A percentile compares a stretch with the other conserved stretches of the same genome.
Conservation (phyloP, 2,329 filamentous ascomycete species). For the Colletotrichum musicola region DNA sequence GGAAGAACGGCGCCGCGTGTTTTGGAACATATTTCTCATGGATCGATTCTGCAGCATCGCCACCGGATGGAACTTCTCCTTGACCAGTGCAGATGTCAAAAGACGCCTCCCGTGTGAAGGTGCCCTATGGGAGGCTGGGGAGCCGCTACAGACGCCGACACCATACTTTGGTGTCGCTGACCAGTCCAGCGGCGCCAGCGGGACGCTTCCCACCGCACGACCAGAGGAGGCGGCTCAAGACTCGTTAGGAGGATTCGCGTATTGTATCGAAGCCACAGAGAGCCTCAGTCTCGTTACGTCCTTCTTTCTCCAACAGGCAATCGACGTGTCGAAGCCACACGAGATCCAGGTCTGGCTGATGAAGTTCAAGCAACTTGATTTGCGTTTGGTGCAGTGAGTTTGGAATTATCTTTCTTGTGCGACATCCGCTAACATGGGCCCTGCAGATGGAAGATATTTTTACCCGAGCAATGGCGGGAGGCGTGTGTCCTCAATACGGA, state of each 20-base stretch:
- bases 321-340: constrained; percentile 51
- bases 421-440: not conserved
- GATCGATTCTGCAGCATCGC: constrained; percentile 56
- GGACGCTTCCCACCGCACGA: constrained; percentile 39
- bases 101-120: constrained; percentile 55
- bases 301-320: constrained; percentile 56
- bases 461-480: constrained; percentile 57
- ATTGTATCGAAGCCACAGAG: constrained; percentile 60
- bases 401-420: not conserved
- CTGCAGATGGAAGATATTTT: constrained; percentile 58
- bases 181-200: constrained; percentile 41
- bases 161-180: constrained; percentile 57
- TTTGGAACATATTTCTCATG: constrained; percentile 56
- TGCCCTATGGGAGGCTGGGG: constrained; percentile 51
- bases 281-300: constrained; percentile 56
- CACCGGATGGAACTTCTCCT: constrained; percentile 53
- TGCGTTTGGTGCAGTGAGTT: constrained; percentile 55
- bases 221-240: constrained; percentile 44
- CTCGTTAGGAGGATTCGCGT: constrained; percentile 56
- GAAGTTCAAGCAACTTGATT: constrained; percentile 59
- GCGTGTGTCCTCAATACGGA: constrained; percentile 55
- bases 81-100: constrained; percentile 52
- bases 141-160: constrained; percentile 51
- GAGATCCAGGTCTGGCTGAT: constrained; percentile 57
- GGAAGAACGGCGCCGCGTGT: constrained; percentile 55